These are phyloP conservation scores for Lactarius quietus DNA, from an alignment of 768 basidiomycete species.

Conservation along the genomic window DNA sequence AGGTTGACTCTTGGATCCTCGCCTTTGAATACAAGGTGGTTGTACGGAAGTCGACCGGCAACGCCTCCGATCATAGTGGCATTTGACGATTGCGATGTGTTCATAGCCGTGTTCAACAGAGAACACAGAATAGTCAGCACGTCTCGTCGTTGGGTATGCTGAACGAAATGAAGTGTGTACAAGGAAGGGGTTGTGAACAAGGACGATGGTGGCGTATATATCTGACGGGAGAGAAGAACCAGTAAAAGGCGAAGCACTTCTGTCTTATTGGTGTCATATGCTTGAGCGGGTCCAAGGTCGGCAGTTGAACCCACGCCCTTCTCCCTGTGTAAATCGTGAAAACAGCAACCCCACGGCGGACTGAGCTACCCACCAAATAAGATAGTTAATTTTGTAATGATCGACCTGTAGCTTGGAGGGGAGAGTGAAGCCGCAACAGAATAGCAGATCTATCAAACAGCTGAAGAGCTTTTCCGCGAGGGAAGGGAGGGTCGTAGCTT, in stretches of 20 bases:
- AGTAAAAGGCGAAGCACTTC: slow-evolving; percentile 89
- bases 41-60: slow-evolving; percentile 80
- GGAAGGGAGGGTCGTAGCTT: slow-evolving; percentile 58
- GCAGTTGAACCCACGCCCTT: slow-evolving; percentile 89
- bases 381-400: slow-evolving; percentile 79
- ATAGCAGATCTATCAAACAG: slow-evolving; percentile 80
- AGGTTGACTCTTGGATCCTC: slow-evolving; percentile 74
- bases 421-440: slow-evolving; percentile 92
- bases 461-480: slow-evolving; percentile 77
- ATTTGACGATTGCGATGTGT: slow-evolving; percentile 48
- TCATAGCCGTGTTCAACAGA: slow-evolving; percentile 85
- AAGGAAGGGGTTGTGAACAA: slow-evolving; percentile 70
- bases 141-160: slow-evolving; percentile 70
- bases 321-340: slow-evolving; percentile 56
- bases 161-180: slow-evolving; percentile 75
- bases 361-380: slow-evolving; percentile 64
- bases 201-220: slow-evolving; percentile 70
- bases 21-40: slow-evolving; percentile 87
- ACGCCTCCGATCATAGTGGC: slow-evolving; percentile 59
- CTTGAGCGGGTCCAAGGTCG: slow-evolving; percentile 59
- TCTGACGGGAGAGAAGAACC: slow-evolving; percentile 84
- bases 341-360: neutral
- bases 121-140: slow-evolving; percentile 94
- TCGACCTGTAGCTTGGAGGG: slow-evolving; percentile 73
- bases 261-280: slow-evolving; percentile 74